Base-by-base conservation (phyloP, 1,284 basidiomycete species). In the Cutaneotrichosporon spelunceum region DNA sequence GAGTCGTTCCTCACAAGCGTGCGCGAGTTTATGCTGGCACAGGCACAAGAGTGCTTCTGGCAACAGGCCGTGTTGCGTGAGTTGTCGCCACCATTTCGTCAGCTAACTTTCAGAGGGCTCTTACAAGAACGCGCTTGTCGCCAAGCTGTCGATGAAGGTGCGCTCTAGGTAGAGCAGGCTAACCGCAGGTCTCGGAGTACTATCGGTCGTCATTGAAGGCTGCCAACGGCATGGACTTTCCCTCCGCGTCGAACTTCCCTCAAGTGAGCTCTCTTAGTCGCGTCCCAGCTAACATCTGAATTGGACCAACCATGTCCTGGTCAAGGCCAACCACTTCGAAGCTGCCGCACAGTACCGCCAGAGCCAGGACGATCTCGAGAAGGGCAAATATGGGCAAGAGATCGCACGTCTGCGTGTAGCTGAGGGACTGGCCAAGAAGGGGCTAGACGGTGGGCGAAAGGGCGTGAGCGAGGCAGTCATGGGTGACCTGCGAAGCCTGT, bases 31-130 rank as follows among this genome's bases (percentile, higher is more conserved):
- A 90, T 93, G 85, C 83, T 97, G 1, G 93, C 93, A 0, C 93
- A 98, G 79, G 94, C 93, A 0, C 94, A 98, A 72, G 95, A 99
- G 80, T 96, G 93, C 72, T 91, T 88, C 58, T 98, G 95, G 94
- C 93, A 96, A 74, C 86, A 89, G 68, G 94, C 93, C 7, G 88
- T 90, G 66, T 80, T 91, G 65, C 89, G 92, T 91, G 72, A 72
- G 77, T 71, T 24, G 7, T 24, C 7, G 16, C 8, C 23, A 34
- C 8, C 23, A 6, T 16, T 21, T 6, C 52, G 10, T 34, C 19
- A 57, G 56, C 66, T 68, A 54, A 66, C 58, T 54, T 59, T 14
- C 61, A 72, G 72, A 91, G 88, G 87, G 74, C 81, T 87, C 64
- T 82, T 88, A 79, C 64, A 93, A 91, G 80, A 93, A 95, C 70